Percentiles rank a stretch among this genome's conserved stretches.
phyloP scores from a whole-genome alignment of 495 filamentous ascomycete species.

The Penicillium odoratum region DNA sequence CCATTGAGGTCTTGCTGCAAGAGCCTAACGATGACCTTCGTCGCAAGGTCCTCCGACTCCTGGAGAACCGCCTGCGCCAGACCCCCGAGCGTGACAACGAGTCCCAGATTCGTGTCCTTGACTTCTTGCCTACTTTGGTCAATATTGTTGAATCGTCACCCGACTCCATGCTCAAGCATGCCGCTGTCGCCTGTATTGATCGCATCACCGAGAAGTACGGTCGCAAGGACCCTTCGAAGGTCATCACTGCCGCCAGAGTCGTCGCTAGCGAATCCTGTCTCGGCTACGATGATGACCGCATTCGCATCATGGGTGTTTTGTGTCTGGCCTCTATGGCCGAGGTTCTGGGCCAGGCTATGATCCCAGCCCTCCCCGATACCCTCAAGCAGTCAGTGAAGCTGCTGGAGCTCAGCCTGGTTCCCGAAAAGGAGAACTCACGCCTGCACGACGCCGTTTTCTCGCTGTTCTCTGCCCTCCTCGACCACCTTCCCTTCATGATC shows the following conservation, averaged over 20 bases:
- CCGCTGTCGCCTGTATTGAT: slow-evolving; percentile 83
- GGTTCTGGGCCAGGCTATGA: slow-evolving; percentile 78
- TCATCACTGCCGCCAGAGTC: slow-evolving; percentile 62
- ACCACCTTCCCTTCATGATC: slow-evolving; percentile 84
- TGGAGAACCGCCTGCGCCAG: slow-evolving; percentile 71
- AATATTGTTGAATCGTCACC: slow-evolving; percentile 69
- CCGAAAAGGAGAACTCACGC: slow-evolving; percentile 51
- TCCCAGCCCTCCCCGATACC: slow-evolving; percentile 75
- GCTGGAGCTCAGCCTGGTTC: slow-evolving; percentile 60
- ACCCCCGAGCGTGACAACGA: slow-evolving; percentile 63
- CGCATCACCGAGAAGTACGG: slow-evolving; percentile 89
- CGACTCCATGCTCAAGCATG: slow-evolving; percentile 72
- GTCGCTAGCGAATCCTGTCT: slow-evolving; percentile 77
- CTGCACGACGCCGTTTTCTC: slow-evolving; percentile 81
- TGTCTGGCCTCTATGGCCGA: slow-evolving; percentile 86
- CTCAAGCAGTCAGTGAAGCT: slow-evolving; percentile 69
- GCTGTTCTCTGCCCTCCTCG: slow-evolving; percentile 73
- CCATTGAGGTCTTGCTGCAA: slow-evolving; percentile 73
- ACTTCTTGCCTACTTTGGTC: slow-evolving; percentile 75
- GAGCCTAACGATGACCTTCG: slow-evolving; percentile 69
- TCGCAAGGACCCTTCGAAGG: slow-evolving; percentile 73
- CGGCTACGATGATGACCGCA: slow-evolving; percentile 65
- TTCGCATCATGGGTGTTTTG: slow-evolving; percentile 79
- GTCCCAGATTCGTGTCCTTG: slow-evolving; percentile 68
- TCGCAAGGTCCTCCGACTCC: slow-evolving; percentile 73